These are phyloP conservation scores for Saccharomycopsis babjevae DNA, from an alignment of 805 yeast species.

Conservation along the genomic window DNA sequence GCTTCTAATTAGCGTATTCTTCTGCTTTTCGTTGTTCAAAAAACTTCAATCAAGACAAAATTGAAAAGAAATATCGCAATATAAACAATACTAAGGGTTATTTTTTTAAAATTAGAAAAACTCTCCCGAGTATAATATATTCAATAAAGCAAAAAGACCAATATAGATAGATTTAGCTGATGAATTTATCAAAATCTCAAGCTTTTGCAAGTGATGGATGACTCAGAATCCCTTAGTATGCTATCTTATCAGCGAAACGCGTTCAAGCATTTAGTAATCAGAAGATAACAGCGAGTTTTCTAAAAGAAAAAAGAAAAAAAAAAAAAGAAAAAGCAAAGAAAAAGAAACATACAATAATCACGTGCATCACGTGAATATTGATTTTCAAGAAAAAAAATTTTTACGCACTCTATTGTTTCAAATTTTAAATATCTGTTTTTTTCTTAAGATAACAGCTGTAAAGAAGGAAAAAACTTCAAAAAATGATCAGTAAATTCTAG, in stretches of 20 bases:
- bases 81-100: too few relatives aligned
- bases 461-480: not conserved
- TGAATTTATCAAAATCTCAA: too few relatives aligned
- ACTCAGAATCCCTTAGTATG: too few relatives aligned
- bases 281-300: not conserved
- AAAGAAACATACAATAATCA: not conserved
- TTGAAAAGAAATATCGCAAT: too few relatives aligned
- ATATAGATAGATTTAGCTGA: too few relatives aligned
- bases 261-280: too few relatives aligned
- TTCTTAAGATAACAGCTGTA: not conserved
- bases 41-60: too few relatives aligned
- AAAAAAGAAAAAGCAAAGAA: not conserved
- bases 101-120: too few relatives aligned
- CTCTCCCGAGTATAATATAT: not conserved
- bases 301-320: too few relatives aligned
- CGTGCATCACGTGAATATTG: not conserved
- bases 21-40: not conserved
- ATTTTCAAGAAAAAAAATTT: not conserved
- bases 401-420: not conserved
- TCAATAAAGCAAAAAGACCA: not conserved
- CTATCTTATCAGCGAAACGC: too few relatives aligned
- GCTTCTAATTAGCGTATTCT: not conserved
- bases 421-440: not conserved
- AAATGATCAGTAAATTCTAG: not conserved
- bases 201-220: too few relatives aligned